Evolutionary conservation across 768 basidiomycete species (phyloP), one percentile per base, ranked within the genome.

Genomic region (Gymnopilus junonius): DNA sequence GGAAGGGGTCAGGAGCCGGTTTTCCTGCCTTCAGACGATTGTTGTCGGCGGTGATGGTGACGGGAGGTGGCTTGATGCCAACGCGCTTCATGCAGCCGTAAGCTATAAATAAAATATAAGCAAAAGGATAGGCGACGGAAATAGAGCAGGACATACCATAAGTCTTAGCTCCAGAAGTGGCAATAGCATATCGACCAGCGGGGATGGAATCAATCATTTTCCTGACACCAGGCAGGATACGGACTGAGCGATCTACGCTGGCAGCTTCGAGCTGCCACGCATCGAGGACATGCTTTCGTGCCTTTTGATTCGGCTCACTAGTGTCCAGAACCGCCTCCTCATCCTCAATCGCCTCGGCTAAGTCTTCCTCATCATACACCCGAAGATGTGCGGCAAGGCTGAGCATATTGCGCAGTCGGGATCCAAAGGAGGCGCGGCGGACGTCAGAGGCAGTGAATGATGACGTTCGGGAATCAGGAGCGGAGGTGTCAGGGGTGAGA

Each of bases 11-110:
- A 11, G 85, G 86, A 0, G 85, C 84, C 27, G 86, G 86, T 73
- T 87, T 87, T 23, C 86, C 86, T 0, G 84, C 83, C 70, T 87
- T 86, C 66, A 91, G 81, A 34, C 89, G 86, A 67, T 87, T 85
- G 79, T 91, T 88, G 71, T 91, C 90, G 42, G 88, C 90, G 25
- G 90, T 92, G 74, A 92, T 88, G 27, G 89, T 90, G 39, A 91
- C 83, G 51, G 77, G 73, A 21, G 90, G 90, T 6, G 88, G 87
- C 1, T 78, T 79, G 75, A 91, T 91, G 14, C 88, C 88, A 27
- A 89, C 89, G 51, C 88, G 86, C 4, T 80, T 82, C 82, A 90
- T 86, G 68, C 87, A 89, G n/a, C 88, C 88, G 67, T 86, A 77
- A n/a, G 88, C 85, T 87, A 27, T 2, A 58, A 46, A n/a, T 25